Percentiles rank a stretch among this genome's conserved stretches.
Conservation (phyloP, 2,329 filamentous ascomycete species). For the Clonostachys solani region DNA sequence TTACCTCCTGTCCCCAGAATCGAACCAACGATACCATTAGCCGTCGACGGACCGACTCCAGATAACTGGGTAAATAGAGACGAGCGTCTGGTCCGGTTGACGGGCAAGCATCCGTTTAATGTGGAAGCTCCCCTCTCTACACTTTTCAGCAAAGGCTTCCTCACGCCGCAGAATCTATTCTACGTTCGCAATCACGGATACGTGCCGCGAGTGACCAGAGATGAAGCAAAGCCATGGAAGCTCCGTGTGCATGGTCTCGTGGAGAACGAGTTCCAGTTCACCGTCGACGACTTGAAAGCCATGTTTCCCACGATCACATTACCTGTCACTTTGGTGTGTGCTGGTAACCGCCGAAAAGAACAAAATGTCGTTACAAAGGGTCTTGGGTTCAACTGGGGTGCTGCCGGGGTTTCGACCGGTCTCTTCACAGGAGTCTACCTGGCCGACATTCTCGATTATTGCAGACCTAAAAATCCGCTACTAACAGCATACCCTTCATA, state of each 20-base stretch:
- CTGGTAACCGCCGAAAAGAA: neutral
- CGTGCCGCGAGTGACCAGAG: neutral
- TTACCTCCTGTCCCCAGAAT: neutral
- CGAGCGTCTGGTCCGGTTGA: slow-evolving; percentile 39
- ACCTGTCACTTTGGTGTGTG: neutral
- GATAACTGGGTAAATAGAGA: slow-evolving; percentile 50
- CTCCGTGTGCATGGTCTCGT: neutral
- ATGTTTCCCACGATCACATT: neutral
- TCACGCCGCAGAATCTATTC: slow-evolving; percentile 7
- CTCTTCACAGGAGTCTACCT: neutral
- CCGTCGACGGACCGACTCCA: slow-evolving; percentile 41
- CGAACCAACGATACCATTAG: neutral
- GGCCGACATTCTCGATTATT: neutral
- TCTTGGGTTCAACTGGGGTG: neutral
- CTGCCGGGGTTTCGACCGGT: neutral
- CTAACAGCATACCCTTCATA: neutral
- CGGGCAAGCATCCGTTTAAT: slow-evolving; percentile 49
- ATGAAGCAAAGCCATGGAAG: neutral
- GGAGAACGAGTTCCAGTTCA: neutral
- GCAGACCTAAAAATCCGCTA: neutral
- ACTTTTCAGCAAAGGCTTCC: slow-evolving; percentile 20
- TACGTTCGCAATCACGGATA: slow-evolving; percentile 6
- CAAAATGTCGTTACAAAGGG: neutral
- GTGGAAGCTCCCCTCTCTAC: slow-evolving; percentile 35
- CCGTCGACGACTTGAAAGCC: neutral